Percentiles rank a stretch among this genome's conserved stretches.
These are phyloP conservation scores for Paramyrothecium roridum DNA, from an alignment of 2,329 filamentous ascomycete genomes.

Conservation along the genomic window DNA sequence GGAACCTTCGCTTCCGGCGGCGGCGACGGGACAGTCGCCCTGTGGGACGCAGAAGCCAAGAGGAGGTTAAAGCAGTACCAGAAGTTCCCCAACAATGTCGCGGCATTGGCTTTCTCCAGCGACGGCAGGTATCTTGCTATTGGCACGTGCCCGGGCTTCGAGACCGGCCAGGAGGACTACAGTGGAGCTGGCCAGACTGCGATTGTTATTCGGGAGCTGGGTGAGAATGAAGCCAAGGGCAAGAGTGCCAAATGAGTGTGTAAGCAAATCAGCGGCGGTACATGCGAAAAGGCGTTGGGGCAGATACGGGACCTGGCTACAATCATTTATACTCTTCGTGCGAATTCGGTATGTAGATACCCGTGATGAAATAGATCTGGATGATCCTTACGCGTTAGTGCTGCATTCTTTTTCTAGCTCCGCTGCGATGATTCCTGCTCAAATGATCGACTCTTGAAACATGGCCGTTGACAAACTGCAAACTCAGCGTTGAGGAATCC, in stretches of 20 bases:
- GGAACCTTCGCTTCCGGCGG: slow-evolving; percentile 89
- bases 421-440: too few relatives aligned
- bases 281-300: slow-evolving; percentile 27
- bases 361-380: slow-evolving; percentile 17
- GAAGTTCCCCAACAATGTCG: slow-evolving; percentile 75
- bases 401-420: neutral
- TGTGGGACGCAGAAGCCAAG: slow-evolving; percentile 93
- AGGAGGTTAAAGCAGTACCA: slow-evolving; percentile 86
- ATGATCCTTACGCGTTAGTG: neutral
- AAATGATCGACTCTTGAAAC: neutral
- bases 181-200: slow-evolving; percentile 69
- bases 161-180: slow-evolving; percentile 80
- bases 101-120: slow-evolving; percentile 71
- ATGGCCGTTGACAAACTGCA: neutral
- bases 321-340: slow-evolving; percentile 15
- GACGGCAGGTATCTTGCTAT: slow-evolving; percentile 79
- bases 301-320: slow-evolving; percentile 18
- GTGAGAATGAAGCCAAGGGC: slow-evolving; percentile 83
- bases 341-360: slow-evolving; percentile 26
- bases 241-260: slow-evolving; percentile 65
- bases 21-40: slow-evolving; percentile 84
- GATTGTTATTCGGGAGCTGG: slow-evolving; percentile 78
- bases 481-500: too few relatives aligned
- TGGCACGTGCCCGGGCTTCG: slow-evolving; percentile 81
- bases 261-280: slow-evolving; percentile 7